Evolutionary conservation across 768 basidiomycete genomes (phyloP).

Genomic region (Artomyces pyxidatus): DNA sequence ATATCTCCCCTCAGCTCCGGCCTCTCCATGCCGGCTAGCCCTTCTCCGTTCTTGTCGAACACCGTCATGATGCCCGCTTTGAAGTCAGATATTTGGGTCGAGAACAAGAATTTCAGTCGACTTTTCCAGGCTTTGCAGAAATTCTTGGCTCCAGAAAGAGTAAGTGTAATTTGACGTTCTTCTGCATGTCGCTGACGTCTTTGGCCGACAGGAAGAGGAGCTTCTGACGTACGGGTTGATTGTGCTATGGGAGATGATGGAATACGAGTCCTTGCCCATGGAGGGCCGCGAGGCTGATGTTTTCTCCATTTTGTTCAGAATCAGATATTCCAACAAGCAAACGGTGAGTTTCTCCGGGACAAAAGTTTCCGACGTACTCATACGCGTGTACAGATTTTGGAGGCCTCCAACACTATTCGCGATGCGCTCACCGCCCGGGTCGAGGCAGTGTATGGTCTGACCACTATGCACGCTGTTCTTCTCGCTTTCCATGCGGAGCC

Average conservation of each 20-base stretch:
- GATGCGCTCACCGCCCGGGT: conserved; percentile 63
- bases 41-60: conserved; percentile 43
- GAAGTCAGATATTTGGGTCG: conserved; percentile 62
- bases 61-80: conserved; percentile 36
- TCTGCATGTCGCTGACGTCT: no score
- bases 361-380: background rate
- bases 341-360: conserved; percentile 40
- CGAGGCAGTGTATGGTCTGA: conserved; percentile 80
- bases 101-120: conserved; percentile 59
- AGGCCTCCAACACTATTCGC: conserved; percentile 76
- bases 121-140: conserved; percentile 58
- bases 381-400: conserved; percentile 49
- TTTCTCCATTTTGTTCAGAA: conserved; percentile 58
- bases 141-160: conserved; percentile 57
- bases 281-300: conserved; percentile 78
- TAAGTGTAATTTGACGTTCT: conserved; percentile 25
- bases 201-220: conserved; percentile 51
- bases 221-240: conserved; percentile 74
- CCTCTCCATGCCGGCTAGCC: conserved; percentile 42
- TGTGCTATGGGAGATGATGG: conserved; percentile 76
- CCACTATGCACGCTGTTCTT: conserved; percentile 70
- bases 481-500: conserved; percentile 54
- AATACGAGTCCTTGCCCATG: conserved; percentile 60
- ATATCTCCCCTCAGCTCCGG: conserved; percentile 48
- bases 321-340: conserved; percentile 65